These are phyloP conservation scores for Colletotrichum musae DNA, from an alignment of 2,329 filamentous ascomycete genomes.

Conservation along the genomic window DNA sequence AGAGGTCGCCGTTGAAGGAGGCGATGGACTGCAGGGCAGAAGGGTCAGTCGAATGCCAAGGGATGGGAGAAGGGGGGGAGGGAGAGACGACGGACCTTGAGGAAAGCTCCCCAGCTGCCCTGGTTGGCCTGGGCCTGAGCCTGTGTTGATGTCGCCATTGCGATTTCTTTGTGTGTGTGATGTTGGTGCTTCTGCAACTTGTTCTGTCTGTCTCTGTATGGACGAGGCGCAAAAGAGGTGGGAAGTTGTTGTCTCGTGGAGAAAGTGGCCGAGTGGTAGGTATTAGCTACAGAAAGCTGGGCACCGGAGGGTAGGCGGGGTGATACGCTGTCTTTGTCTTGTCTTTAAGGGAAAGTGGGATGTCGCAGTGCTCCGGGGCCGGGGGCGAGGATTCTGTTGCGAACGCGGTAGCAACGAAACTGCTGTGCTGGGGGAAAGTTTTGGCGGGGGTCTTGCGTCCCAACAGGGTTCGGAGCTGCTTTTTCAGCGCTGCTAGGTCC, in stretches of 20 bases:
- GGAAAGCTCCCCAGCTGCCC: constrained; percentile 35
- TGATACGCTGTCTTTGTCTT: constrained; percentile 8
- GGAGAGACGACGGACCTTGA: constrained; percentile 28
- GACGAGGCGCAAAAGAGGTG: neutral
- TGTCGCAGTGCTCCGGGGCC: constrained; percentile 13
- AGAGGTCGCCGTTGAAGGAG: constrained; percentile 86
- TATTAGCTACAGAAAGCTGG: neutral
- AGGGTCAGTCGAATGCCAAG: neutral
- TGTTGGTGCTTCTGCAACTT: neutral
- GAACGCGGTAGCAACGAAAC: neutral
- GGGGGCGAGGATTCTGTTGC: neutral
- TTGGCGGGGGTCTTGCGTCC: constrained; percentile 17
- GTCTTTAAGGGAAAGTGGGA: constrained; percentile 30
- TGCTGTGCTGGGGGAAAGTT: neutral
- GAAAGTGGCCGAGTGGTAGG: neutral
- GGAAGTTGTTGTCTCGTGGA: neutral
- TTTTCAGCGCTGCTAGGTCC: constrained; percentile 23
- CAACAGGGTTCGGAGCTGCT: constrained; percentile 29
- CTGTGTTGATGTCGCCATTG: constrained; percentile 34
- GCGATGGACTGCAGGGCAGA: constrained; percentile 74
- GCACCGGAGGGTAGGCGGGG: constrained; percentile 5
- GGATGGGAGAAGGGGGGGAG: neutral
- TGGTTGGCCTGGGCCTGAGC: constrained; percentile 28
- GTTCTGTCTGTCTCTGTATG: too few species aligned
- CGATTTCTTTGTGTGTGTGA: neutral